Evolutionary conservation across 2,329 filamentous ascomycete genomes (phyloP).

Genomic region (Thermomyces lanuginosus): DNA sequence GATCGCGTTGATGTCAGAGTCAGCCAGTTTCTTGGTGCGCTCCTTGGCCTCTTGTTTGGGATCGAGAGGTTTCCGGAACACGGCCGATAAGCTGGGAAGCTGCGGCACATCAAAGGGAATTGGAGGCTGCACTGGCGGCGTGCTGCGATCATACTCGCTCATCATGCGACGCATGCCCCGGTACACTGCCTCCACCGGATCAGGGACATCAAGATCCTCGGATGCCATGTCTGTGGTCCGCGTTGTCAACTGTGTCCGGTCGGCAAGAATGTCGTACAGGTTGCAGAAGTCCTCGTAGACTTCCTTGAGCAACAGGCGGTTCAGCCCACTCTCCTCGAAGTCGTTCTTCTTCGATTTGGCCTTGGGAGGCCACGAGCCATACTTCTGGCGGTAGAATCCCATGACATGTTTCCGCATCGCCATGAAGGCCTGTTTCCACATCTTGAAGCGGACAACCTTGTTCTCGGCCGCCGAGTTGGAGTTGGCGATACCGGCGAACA

Average conservation of each 20-base stretch:
- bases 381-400: slow-evolving; percentile 50
- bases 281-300: slow-evolving; percentile 74
- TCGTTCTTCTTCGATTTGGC: slow-evolving; percentile 82
- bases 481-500: slow-evolving; percentile 76
- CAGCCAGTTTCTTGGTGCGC: slow-evolving; percentile 54
- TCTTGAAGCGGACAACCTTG: slow-evolving; percentile 64
- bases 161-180: slow-evolving; percentile 63
- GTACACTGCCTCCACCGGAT: slow-evolving; percentile 41
- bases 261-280: slow-evolving; percentile 76
- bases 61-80: slow-evolving; percentile 49
- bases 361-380: slow-evolving; percentile 77
- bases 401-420: slow-evolving; percentile 60
- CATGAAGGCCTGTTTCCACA: slow-evolving; percentile 61
- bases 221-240: slow-evolving; percentile 55
- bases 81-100: slow-evolving; percentile 51
- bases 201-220: slow-evolving; percentile 33
- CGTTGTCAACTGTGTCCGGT: slow-evolving; percentile 61
- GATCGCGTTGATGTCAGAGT: slow-evolving; percentile 59
- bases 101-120: slow-evolving; percentile 79
- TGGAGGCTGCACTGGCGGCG: slow-evolving; percentile 75
- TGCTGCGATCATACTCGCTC: slow-evolving; percentile 75
- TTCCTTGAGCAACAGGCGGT: slow-evolving; percentile 63
- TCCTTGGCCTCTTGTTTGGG: slow-evolving; percentile 60
- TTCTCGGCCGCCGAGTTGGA: slow-evolving; percentile 64
- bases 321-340: slow-evolving; percentile 71